A percentile compares a stretch with the other conserved stretches of the same genome.
phyloP scores from a whole-genome alignment of 2,329 filamentous ascomycete species.

The Zymoseptoria pseudotritici region DNA sequence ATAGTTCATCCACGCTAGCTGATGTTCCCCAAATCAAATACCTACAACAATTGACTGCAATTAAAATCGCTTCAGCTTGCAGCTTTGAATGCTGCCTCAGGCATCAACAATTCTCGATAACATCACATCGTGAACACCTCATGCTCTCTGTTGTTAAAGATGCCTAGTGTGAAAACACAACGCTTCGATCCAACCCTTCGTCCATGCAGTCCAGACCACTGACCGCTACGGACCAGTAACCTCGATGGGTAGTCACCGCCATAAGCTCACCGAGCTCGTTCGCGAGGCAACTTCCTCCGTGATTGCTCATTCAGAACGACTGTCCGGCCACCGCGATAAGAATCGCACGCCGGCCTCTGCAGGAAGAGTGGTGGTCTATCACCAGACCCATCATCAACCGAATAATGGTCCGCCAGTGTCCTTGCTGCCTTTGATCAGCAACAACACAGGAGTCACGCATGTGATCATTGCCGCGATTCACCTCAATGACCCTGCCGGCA shows the following conservation, averaged over 20 bases:
- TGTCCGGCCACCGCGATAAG: not conserved
- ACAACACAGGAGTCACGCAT: conserved; percentile 63
- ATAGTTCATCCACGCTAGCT: too few species aligned
- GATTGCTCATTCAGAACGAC: not conserved
- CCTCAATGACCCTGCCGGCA: conserved; percentile 59
- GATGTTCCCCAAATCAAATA: too few species aligned
- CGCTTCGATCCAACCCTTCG: not conserved
- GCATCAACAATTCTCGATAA: not conserved
- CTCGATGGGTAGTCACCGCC: not conserved
- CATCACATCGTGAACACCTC: not conserved
- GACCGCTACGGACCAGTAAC: not conserved
- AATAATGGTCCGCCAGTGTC: conserved; percentile 49
- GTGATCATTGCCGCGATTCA: conserved; percentile 83
- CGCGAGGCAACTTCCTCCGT: not conserved
- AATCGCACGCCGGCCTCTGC: not conserved
- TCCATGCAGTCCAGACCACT: not conserved
- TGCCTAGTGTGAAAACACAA: not conserved
- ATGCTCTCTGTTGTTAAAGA: not conserved
- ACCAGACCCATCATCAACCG: conserved; percentile 56
- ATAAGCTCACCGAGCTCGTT: not conserved
- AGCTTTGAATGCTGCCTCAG: not conserved
- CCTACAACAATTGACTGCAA: too few species aligned
- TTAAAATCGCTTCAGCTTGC: too few species aligned
- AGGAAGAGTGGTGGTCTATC: conserved; percentile 48
- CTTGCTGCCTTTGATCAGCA: conserved; percentile 53